phyloP scores from a whole-genome alignment of 1,284 basidiomycete genomes.

The Phaffia rhodozyma region DNA sequence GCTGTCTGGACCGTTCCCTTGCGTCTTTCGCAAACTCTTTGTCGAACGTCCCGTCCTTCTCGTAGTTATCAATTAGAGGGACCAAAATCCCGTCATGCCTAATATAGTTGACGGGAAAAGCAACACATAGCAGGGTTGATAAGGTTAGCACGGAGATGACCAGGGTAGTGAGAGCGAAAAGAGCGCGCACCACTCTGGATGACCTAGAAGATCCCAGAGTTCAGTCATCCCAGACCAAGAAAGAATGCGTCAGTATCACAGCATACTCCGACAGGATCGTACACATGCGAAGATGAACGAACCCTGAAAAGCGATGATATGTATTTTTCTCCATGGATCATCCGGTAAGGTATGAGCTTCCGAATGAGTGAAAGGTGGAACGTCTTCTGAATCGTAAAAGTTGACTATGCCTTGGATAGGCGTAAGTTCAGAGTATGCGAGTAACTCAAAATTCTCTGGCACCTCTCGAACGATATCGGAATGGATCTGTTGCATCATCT shows the following conservation, averaged over 20 bases:
- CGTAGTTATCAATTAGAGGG: conserved; percentile 21
- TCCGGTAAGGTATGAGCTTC: conserved; percentile 19
- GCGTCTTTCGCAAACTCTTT: conserved; percentile 21
- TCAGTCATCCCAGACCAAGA: neutral
- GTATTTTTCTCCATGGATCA: conserved; percentile 22
- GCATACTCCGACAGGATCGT: neutral
- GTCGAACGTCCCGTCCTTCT: conserved; percentile 22
- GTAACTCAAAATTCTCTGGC: conserved; percentile 22
- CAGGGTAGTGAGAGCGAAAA: neutral
- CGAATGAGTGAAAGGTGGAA: conserved; percentile 23
- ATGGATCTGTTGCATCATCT: conserved; percentile 27
- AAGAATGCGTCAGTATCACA: neutral
- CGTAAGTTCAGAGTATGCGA: conserved; percentile 22
- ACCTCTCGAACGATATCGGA: conserved; percentile 22
- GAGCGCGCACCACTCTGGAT: conserved; percentile 23
- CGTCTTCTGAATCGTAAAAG: conserved; percentile 19
- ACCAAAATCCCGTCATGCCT: conserved; percentile 20
- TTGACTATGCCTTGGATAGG: conserved; percentile 23
- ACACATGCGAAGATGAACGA: neutral
- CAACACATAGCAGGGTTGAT: neutral
- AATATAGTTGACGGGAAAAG: neutral
- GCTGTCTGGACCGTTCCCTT: conserved; percentile 18
- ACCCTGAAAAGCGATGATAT: conserved; percentile 25
- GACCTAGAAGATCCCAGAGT: conserved; percentile 3
- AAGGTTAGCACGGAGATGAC: neutral